phyloP scores from a whole-genome alignment of 768 basidiomycete genomes.

The Pleurotus giganteus region DNA sequence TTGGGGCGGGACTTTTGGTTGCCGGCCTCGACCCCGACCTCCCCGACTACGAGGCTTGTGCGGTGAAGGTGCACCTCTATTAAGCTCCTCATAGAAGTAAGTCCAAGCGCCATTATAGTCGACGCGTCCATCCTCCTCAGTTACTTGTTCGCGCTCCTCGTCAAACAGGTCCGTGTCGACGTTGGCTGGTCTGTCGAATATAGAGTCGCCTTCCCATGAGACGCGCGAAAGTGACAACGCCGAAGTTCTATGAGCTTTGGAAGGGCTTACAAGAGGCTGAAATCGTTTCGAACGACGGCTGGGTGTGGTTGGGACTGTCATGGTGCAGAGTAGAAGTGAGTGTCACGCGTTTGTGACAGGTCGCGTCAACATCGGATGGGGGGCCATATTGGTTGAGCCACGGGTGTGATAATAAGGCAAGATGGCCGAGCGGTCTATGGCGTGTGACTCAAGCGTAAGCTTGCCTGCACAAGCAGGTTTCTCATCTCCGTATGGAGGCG shows the following conservation, averaged over 20 bases:
- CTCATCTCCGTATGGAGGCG: conserved; percentile 36
- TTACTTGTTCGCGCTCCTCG: conserved; percentile 7
- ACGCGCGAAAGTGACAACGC: background rate
- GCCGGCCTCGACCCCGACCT: conserved; percentile 11
- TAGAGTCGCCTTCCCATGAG: conserved; percentile 7
- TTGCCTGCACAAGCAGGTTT: conserved; percentile 29
- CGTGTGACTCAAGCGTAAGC: conserved; percentile 27
- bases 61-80: background rate
- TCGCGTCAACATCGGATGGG: too few relatives aligned
- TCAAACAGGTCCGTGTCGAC: conserved; percentile 10
- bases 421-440: conserved; percentile 21
- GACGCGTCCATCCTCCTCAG: background rate
- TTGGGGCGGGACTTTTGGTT: conserved; percentile 17
- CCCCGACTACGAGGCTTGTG: conserved; percentile 1
- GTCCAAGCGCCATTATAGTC: background rate
- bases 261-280: conserved; percentile 9
- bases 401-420: conserved; percentile 4
- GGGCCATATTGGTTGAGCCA: too few relatives aligned
- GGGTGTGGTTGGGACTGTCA: conserved; percentile 8
- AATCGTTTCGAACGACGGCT: conserved; percentile 14
- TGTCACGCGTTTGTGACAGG: conserved; percentile 7
- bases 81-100: conserved; percentile 5
- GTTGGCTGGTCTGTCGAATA: conserved; percentile 4
- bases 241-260: background rate
- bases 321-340: background rate